Percentiles rank a stretch among this genome's conserved stretches.
Evolutionary conservation across 768 basidiomycete species (phyloP).

Genomic region (Multifurca ochricompacta): DNA sequence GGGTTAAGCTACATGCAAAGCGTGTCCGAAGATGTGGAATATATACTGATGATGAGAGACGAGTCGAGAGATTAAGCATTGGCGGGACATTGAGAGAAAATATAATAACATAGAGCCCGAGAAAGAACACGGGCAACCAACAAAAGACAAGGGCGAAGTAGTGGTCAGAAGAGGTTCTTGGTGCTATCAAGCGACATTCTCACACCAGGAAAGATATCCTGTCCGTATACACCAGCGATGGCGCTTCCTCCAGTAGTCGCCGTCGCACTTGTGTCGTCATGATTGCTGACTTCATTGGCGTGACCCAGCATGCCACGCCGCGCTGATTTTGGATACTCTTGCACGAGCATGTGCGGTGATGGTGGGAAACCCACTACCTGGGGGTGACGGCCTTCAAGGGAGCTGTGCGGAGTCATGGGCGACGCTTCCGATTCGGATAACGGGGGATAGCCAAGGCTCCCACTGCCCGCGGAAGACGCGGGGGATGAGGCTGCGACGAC

Average conservation of each 20-base stretch:
- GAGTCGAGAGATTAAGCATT: neutral
- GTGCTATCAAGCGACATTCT: neutral
- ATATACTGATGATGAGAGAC: conserved; percentile 8
- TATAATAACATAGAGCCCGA: neutral
- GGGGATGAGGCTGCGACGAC: neutral
- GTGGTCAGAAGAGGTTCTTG: conserved; percentile 2
- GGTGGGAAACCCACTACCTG: neutral
- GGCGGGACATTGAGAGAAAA: neutral
- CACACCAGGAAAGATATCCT: conserved; percentile 1
- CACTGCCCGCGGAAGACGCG: conserved; percentile 11
- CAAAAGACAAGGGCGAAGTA: neutral
- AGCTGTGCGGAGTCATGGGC: conserved; percentile 16
- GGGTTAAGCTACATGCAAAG: conserved; percentile 8
- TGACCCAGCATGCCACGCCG: neutral
- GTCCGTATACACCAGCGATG: neutral
- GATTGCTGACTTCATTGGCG: neutral
- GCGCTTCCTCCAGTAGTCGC: neutral
- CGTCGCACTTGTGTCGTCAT: neutral
- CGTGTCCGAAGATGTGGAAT: conserved; percentile 8
- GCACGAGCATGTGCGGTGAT: neutral
- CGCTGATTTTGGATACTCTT: neutral
- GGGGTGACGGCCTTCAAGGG: neutral
- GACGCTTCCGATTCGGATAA: conserved; percentile 14
- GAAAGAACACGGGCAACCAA: neutral
- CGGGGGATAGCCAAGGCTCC: neutral